Evolutionary conservation across 768 basidiomycete genomes (phyloP).

Genomic region (Amanita subjunquillea): DNA sequence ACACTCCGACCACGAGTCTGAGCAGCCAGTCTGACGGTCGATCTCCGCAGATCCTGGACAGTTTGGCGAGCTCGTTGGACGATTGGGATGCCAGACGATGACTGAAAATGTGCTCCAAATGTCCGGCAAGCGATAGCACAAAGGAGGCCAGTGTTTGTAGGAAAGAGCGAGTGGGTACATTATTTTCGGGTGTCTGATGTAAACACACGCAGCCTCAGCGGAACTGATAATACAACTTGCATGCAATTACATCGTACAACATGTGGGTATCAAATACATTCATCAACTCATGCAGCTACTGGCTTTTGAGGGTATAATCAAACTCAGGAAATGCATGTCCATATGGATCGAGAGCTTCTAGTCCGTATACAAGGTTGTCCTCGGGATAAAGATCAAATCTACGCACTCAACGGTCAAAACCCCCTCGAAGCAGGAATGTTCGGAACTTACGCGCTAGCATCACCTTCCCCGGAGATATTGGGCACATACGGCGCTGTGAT

Average conservation of each 20-base stretch:
- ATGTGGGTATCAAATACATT: neutral
- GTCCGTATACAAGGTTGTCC: slow-evolving; percentile 62
- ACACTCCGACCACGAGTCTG: neutral
- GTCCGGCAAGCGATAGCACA: slow-evolving; percentile 10
- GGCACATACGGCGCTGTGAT: slow-evolving; percentile 96
- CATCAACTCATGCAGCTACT: slow-evolving; percentile 5
- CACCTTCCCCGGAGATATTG: slow-evolving; percentile 84
- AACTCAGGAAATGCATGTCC: slow-evolving; percentile 72
- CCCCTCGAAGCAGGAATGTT: slow-evolving; percentile 4
- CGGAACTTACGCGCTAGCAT: slow-evolving; percentile 78
- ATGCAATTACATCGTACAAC: slow-evolving; percentile 6
- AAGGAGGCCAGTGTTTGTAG: slow-evolving; percentile 19
- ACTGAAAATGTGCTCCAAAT: slow-evolving; percentile 10
- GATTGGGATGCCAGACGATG: slow-evolving; percentile 11
- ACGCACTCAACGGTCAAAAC: slow-evolving; percentile 3
- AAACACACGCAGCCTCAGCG: slow-evolving; percentile 13
- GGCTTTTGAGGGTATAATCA: slow-evolving; percentile 42
- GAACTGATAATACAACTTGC: neutral
- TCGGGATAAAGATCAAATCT: slow-evolving; percentile 79
- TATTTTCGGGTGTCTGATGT: slow-evolving; percentile 34
- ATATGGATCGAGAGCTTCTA: slow-evolving; percentile 44
- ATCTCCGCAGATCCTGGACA: slow-evolving; percentile 60
- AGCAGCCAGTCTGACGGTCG: slow-evolving; percentile 17
- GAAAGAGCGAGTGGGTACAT: slow-evolving; percentile 27
- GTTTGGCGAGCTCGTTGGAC: slow-evolving; percentile 56